Evolutionary conservation across 2,329 filamentous ascomycete genomes (phyloP), one percentile per base, ranked within the genome.

Genomic region (Amesomyces nigricolor): DNA sequence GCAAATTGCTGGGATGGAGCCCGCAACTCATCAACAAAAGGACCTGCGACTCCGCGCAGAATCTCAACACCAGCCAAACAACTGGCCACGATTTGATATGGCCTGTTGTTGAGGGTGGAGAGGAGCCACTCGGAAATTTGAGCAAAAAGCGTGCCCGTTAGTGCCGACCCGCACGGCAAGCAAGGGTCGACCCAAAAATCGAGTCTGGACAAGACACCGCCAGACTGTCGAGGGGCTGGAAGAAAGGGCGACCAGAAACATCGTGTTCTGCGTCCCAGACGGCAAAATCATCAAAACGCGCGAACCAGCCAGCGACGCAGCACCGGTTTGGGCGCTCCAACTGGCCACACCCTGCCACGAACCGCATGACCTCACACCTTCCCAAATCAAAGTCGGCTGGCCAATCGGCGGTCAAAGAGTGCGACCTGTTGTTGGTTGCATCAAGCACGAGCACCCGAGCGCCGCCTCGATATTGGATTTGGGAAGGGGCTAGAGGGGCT

Each of bases 51-150:
- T 48, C 49, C 54, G 53, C 54, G 40, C 39, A 57, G 26, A 4
- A 17, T 26, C 37, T 30, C 43, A 29, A 52, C 44, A 47, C 22
- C 44, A 22, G 11, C 2, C 26, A 17, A 38, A 13, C 5, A 10
- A 26, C 29, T 39, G 26, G 38, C 40, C 29, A 8, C 46, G 49
- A 50, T 56, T 52, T 46, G 49, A 39, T 19, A 39, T 17, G 32
- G 48, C 16, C 37, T 46, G 47, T 39, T 45, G 51, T 47, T 56
- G 50, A 51, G 39, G 32, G 50, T 13, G 30, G 46, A 47, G 45
- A 45, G 50, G 52, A 45, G 43, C 55, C 53, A 42, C 51, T 54
- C 55, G 55, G 58, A 60, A 47, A 60, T 60, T 60, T 60, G 58
- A 48, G 19, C 43, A 16, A 35, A 14, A 30, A 32, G 9, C 19